phyloP scores from a whole-genome alignment of 352 stramenopile genomes.

The Pythium scleroteichum region DNA sequence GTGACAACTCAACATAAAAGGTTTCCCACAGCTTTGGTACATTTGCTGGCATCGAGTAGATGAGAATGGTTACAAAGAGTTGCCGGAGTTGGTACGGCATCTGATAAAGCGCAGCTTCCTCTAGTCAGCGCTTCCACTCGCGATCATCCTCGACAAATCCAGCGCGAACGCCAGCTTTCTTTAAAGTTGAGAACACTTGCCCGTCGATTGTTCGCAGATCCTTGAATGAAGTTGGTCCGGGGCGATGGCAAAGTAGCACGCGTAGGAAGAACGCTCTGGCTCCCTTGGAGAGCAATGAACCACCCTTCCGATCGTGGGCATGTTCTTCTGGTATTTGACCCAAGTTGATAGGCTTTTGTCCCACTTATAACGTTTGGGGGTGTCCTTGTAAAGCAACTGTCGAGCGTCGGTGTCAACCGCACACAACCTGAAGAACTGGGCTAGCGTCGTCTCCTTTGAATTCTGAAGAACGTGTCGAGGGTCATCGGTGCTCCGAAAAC shows the following conservation, averaged over 20 bases:
- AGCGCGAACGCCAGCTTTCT: conserved; percentile 13
- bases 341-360: conserved; percentile 31
- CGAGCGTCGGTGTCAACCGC: background rate
- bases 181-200: conserved; percentile 17
- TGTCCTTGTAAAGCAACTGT: conserved; percentile 9
- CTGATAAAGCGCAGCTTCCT: conserved; percentile 13
- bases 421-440: conserved; percentile 6
- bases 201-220: conserved; percentile 29
- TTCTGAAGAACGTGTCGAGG: background rate
- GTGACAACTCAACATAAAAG: conserved; percentile 26
- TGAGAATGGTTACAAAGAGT: conserved; percentile 34
- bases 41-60: conserved; percentile 17
- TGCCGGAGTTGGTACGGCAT: conserved; percentile 34
- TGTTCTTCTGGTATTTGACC: conserved; percentile 18
- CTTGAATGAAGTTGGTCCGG: conserved; percentile 26
- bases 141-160: conserved; percentile 29
- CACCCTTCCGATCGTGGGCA: conserved; percentile 23
- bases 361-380: conserved; percentile 6
- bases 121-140: conserved; percentile 27
- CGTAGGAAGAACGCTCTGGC: conserved; percentile 27
- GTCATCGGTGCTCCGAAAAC: background rate
- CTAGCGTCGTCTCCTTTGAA: conserved; percentile 2
- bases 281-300: conserved; percentile 26
- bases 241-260: conserved; percentile 21
- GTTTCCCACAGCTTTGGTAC: conserved; percentile 17